phyloP scores from a whole-genome alignment of 805 yeast species.

The Kodamaea sagamina region DNA sequence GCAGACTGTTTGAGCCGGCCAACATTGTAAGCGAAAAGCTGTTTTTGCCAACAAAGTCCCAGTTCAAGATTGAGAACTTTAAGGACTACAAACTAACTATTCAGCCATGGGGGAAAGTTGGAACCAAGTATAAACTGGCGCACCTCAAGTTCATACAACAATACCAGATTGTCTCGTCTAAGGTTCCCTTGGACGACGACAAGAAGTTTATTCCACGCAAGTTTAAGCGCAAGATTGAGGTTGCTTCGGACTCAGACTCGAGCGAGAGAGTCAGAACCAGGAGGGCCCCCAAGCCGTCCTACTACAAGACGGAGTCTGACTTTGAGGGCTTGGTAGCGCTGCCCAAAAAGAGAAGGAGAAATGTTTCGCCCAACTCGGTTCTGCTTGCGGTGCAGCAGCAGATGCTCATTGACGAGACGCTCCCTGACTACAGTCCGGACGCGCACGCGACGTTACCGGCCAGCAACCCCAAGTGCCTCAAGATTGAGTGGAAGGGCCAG shows the following conservation, averaged over 20 bases:
- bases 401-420: slow-evolving; percentile 61
- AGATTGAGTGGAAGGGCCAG: slow-evolving; percentile 97
- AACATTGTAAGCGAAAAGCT: slow-evolving; percentile 8
- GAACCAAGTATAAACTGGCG: slow-evolving; percentile 46
- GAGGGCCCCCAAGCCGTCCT: slow-evolving; percentile 47
- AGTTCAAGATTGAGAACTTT: slow-evolving; percentile 51
- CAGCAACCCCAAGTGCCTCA: slow-evolving; percentile 63
- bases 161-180: slow-evolving; percentile 39
- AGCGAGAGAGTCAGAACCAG: slow-evolving; percentile 60
- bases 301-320: slow-evolving; percentile 16
- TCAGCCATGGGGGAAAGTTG: slow-evolving; percentile 52
- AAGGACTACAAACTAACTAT: slow-evolving; percentile 49
- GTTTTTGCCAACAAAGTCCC: slow-evolving; percentile 10
- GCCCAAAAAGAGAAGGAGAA: slow-evolving; percentile 46
- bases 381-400: slow-evolving; percentile 47
- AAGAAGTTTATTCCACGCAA: slow-evolving; percentile 14
- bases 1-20: slow-evolving; percentile 1
- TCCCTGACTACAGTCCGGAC: slow-evolving; percentile 86
- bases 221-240: slow-evolving; percentile 16
- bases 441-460: slow-evolving; percentile 59
- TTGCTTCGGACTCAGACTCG: slow-evolving; percentile 4
- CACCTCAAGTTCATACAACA: slow-evolving; percentile 57
- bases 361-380: slow-evolving; percentile 25
- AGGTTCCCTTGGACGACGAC: slow-evolving; percentile 10
- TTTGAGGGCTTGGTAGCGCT: slow-evolving; percentile 21